These are phyloP conservation scores for Colletotrichum sp. DNA, from an alignment of 2,329 filamentous ascomycete genomes.

Conservation along the genomic window DNA sequence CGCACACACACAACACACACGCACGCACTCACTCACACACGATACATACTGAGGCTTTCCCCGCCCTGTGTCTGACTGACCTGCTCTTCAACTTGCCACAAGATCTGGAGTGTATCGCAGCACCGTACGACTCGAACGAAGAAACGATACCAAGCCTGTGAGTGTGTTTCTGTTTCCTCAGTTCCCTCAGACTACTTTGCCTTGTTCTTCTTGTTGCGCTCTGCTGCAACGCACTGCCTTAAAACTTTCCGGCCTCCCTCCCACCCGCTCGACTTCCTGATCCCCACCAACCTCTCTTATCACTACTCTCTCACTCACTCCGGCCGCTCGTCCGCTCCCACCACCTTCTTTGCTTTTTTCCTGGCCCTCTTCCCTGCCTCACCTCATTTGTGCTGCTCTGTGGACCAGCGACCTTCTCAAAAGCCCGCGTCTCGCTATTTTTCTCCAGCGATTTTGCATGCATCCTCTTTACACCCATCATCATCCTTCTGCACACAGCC, in stretches of 20 bases:
- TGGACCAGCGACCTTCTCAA: background rate
- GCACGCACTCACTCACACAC: background rate
- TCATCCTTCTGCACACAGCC: background rate
- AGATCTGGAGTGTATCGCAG: constrained; percentile 22
- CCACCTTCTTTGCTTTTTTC: constrained; percentile 5
- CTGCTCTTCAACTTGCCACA: constrained; percentile 14
- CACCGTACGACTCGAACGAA: constrained; percentile 13
- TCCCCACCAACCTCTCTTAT: constrained; percentile 21
- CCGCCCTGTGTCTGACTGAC: constrained; percentile 13
- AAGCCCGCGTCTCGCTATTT: background rate
- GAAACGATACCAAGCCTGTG: constrained; percentile 8
- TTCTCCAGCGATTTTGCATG: background rate
- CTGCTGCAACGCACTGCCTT: constrained; percentile 13
- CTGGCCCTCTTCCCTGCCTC: background rate
- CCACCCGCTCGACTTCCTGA: constrained; percentile 6
- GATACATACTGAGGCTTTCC: constrained; percentile 12
- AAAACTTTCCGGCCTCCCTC: constrained; percentile 18
- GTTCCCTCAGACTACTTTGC: background rate
- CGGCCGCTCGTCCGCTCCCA: constrained; percentile 10
- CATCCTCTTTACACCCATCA: background rate
- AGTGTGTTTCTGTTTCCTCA: constrained; percentile 6
- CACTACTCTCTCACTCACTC: background rate
- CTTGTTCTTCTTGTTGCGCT: background rate
- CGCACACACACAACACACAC: background rate
- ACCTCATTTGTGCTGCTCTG: background rate